Percentiles rank a stretch among this genome's conserved stretches.
These are phyloP conservation scores for Anthracocystis setariae DNA, from an alignment of 1,284 basidiomycete genomes.

Conservation along the genomic window DNA sequence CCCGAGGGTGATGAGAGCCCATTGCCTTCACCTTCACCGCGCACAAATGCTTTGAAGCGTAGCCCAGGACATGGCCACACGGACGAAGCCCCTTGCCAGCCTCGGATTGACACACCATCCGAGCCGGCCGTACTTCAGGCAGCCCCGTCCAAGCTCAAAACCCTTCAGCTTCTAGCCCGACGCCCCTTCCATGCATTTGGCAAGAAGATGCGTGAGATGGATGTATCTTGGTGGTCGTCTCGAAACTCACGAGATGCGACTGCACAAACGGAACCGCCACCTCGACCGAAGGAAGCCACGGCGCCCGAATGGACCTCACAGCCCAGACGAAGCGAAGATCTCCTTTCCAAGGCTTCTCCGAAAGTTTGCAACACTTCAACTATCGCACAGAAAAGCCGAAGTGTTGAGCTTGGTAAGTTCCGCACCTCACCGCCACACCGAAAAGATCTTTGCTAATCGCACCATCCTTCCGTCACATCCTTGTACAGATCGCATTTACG, in stretches of 20 bases:
- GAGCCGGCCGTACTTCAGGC: neutral
- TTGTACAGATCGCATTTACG: conserved; percentile 18
- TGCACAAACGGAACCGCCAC: neutral
- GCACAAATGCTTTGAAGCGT: no score
- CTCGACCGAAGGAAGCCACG: neutral
- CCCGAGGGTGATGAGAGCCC: neutral
- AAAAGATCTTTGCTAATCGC: neutral
- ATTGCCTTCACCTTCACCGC: no score
- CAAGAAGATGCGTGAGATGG: conserved; percentile 31
- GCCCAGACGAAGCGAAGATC: conserved; percentile 32
- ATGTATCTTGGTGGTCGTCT: conserved; percentile 27
- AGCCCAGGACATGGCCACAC: neutral
- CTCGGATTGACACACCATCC: neutral
- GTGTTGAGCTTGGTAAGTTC: conserved; percentile 20
- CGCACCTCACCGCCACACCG: neutral
- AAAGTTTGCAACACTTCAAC: conserved; percentile 7
- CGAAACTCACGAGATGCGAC: conserved; percentile 11
- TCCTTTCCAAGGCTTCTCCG: conserved; percentile 28
- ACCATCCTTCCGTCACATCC: neutral
- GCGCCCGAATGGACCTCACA: neutral
- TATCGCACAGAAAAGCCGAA: conserved; percentile 21
- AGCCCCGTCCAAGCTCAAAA: conserved; percentile 25
- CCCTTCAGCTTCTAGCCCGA: conserved; percentile 29
- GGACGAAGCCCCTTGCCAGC: neutral
- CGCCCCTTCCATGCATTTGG: conserved; percentile 34